Evolutionary conservation across 495 filamentous ascomycete genomes (phyloP).

Genomic region (Friedmanniomyces endolithicus): DNA sequence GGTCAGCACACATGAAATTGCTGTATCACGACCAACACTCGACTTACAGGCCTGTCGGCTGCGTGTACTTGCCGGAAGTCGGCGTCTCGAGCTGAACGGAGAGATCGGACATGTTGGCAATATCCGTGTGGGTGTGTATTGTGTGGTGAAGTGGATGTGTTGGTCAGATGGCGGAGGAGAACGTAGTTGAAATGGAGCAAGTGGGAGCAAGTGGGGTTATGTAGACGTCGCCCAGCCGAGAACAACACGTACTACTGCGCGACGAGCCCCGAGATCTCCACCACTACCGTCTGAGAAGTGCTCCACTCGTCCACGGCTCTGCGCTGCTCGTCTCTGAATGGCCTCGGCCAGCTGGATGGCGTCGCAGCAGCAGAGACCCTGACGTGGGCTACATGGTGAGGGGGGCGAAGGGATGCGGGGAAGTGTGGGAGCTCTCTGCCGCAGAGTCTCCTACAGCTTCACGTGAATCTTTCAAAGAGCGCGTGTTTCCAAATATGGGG

Average conservation of each 20-base stretch:
- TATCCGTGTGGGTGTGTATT: background rate
- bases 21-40: background rate
- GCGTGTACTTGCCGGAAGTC: constrained; percentile 58
- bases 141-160: background rate
- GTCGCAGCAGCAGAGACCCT: background rate
- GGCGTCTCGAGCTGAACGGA: constrained; percentile 46
- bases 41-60: constrained; percentile 85
- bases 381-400: background rate
- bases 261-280: constrained; percentile 8
- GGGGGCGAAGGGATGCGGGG: background rate
- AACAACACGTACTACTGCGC: background rate
- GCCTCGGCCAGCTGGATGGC: constrained; percentile 11
- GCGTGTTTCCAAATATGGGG: no score
- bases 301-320: constrained; percentile 14
- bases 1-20: background rate
- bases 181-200: background rate
- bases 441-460: background rate
- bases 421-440: background rate
- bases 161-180: constrained; percentile 4
- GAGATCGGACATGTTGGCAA: constrained; percentile 15
- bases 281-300: background rate
- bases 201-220: constrained; percentile 4
- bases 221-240: background rate
- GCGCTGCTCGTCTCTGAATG: constrained; percentile 4
- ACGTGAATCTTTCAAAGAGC: no score